Evolutionary conservation across 2,329 filamentous ascomycete species (phyloP).

Genomic region (Pestalotiopsis sp.): DNA sequence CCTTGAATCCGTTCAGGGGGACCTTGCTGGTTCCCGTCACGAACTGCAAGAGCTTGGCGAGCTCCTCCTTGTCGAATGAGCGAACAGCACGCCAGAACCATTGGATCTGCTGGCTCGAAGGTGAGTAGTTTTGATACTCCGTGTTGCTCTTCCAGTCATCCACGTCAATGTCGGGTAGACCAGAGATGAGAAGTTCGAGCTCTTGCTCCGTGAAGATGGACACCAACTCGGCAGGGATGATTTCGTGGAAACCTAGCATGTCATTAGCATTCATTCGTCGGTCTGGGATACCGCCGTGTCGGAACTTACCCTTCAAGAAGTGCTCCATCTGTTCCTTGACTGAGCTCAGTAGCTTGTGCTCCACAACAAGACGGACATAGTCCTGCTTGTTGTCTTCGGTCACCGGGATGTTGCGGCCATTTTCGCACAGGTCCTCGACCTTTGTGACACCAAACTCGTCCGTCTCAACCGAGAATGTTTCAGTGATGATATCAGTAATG

Average conservation of each 20-base stretch:
- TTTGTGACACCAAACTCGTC: conserved; percentile 91
- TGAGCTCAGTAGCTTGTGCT: conserved; percentile 88
- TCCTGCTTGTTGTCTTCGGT: conserved; percentile 99
- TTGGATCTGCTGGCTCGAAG: conserved; percentile 93
- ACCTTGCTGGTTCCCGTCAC: conserved; percentile 99
- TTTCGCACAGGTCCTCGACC: conserved; percentile 82
- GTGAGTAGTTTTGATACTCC: conserved; percentile 96
- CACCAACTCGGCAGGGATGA: conserved; percentile 91
- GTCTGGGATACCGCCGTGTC: conserved; percentile 7
- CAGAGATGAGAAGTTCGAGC: conserved; percentile 93
- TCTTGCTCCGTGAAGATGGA: conserved; percentile 99
- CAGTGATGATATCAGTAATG: conserved; percentile 95
- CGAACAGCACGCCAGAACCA: conserved; percentile 99
- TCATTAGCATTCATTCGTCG: conserved; percentile 30
- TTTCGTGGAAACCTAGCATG: conserved; percentile 85
- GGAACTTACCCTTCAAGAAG: conserved; percentile 75
- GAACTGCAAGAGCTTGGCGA: conserved; percentile 94
- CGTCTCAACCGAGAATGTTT: conserved; percentile 93
- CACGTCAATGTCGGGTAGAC: conserved; percentile 93
- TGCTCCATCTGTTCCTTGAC: conserved; percentile 93
- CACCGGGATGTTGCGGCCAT: conserved; percentile 89
- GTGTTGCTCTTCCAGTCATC: conserved; percentile 99
- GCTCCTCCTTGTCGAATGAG: conserved; percentile 98
- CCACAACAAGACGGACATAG: conserved; percentile 91
- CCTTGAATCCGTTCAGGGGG: conserved; percentile 97